Evolutionary conservation across 2,329 filamentous ascomycete genomes (phyloP).

Genomic region (Metarhizium robertsii): DNA sequence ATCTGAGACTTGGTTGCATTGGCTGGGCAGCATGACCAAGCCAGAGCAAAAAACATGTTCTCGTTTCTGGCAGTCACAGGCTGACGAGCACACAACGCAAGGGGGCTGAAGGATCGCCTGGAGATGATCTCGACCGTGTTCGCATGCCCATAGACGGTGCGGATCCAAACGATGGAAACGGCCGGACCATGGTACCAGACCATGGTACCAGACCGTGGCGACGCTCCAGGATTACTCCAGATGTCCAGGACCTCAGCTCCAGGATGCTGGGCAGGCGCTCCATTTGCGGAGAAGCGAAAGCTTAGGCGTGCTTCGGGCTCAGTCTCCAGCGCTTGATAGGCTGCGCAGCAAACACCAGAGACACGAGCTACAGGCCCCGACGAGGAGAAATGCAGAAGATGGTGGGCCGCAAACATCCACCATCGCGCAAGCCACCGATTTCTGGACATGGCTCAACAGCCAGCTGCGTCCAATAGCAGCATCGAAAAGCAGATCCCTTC

Average conservation of each 20-base stretch:
- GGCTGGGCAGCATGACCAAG: not conserved
- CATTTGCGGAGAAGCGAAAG: conserved; percentile 1
- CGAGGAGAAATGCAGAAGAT: not conserved
- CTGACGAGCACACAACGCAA: no score
- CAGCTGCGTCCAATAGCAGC: not conserved
- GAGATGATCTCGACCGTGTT: not conserved
- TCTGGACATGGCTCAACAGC: not conserved
- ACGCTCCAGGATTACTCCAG: not conserved
- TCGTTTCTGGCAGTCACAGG: no score
- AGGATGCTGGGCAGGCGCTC: not conserved
- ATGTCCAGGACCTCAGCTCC: not conserved
- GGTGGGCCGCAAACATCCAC: conserved; percentile 2
- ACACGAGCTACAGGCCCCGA: not conserved
- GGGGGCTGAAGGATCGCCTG: not conserved
- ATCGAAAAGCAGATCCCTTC: not conserved
- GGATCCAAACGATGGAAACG: conserved; percentile 10
- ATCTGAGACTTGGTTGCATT: not conserved
- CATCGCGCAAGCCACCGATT: not conserved
- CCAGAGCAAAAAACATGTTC: no score
- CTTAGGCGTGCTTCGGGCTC: not conserved
- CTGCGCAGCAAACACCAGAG: not conserved
- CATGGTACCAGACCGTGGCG: not conserved
- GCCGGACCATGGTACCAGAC: not conserved
- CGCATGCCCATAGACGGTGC: conserved; percentile 5
- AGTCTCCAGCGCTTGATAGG: not conserved